Evolutionary conservation across 2,329 filamentous ascomycete genomes (phyloP), one percentile per base, ranked within the genome.

Genomic region (Alternaria angustiovoidea): DNA sequence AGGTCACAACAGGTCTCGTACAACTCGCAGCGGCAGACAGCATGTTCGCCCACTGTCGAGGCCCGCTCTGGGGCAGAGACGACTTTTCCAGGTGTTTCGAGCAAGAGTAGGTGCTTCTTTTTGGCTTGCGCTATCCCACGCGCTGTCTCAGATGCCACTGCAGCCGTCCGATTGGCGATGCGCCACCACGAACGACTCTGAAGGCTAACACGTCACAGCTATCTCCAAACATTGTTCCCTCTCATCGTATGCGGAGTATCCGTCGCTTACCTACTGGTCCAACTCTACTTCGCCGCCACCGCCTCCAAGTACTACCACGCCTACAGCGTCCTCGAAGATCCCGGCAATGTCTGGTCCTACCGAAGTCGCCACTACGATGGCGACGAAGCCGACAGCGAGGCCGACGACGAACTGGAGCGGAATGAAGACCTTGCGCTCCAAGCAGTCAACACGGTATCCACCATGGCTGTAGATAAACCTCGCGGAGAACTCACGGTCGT

Each of bases 151-250:
- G 53, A 49, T 32, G 24, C 51, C n/a, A 32, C 30, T 41, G 34
- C 53, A 24, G 43, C 44, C 39, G 12, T 47, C 20, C 26, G 28
- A 58, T 41, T 39, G 20, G 46, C 54, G 20, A 51, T 41, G 54
- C 44, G 52, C 47, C 51, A 47, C 30, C 57, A 38, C 38, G 4
- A 30, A 59, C 14, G 43, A 24, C 56, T n/a, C 16, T n/a, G 12
- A n/a, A 6, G 20, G 34, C 55, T 54, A 46, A 59, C 26, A 51
- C 39, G 42, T 38, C 49, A 18, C 76, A 94, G 92, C 78, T 94
- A 91, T 78, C 86, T 96, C 54, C 89, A 92, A 79, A 88, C 92
- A 62, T 83, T 96, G 47, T 84, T 98, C 55, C 95, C 95, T 55
- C 82, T 95, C 62, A 81, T 89, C 62, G 84, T 90, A 59, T 87